A percentile compares a stretch with the other conserved stretches of the same genome.
These are phyloP conservation scores for Populus deltoides DNA, from an alignment of 345 rosid genomes.

Conservation along the genomic window DNA sequence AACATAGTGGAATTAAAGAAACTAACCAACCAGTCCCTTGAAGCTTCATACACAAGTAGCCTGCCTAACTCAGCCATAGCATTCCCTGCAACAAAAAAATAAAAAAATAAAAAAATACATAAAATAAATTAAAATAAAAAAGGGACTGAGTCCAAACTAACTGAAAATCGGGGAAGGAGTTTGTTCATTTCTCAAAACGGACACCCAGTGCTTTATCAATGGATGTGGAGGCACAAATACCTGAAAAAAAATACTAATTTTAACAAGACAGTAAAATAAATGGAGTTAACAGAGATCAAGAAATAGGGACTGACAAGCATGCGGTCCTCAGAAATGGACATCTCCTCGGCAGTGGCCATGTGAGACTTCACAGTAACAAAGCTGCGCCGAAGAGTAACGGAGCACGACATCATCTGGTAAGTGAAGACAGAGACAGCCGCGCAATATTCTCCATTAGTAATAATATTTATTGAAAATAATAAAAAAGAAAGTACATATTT, in stretches of 20 bases:
- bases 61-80: constrained; percentile 94
- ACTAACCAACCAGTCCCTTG: constrained; percentile 91
- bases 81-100: constrained; percentile 41
- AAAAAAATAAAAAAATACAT: not conserved
- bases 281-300: not conserved
- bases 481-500: too few species aligned
- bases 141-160: constrained; percentile 27
- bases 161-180: constrained; percentile 83
- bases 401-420: constrained; percentile 50
- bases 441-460: too few species aligned
- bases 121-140: not conserved
- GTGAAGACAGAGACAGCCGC: not conserved
- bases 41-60: constrained; percentile 81
- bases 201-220: constrained; percentile 92
- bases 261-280: not conserved
- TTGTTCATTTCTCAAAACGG: constrained; percentile 76
- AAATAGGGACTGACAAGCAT: constrained; percentile 61
- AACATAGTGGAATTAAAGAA: not conserved
- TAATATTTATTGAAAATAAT: too few species aligned
- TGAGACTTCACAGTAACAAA: constrained; percentile 40
- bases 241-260: constrained; percentile 27
- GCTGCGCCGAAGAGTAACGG: constrained; percentile 38
- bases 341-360: constrained; percentile 58
- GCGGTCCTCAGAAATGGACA: constrained; percentile 52
- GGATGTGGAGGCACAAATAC: constrained; percentile 93